Evolutionary conservation across 2,329 filamentous ascomycete species (phyloP).

Genomic region (Botrytis porri): DNA sequence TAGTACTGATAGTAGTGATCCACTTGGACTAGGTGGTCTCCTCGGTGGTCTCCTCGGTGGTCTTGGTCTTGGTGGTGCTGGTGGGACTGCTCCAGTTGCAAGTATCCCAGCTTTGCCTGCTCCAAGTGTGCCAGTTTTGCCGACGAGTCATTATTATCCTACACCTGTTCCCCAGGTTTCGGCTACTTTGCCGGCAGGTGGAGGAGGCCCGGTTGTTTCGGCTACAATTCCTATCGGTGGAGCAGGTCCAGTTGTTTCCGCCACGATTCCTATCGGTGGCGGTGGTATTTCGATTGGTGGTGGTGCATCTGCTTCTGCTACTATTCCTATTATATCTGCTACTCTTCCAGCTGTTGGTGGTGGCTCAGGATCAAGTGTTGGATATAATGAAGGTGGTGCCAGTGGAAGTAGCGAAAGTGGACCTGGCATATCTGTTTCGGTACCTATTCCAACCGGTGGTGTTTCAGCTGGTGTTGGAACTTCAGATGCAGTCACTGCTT

Average conservation of each 20-base stretch:
- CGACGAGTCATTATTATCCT: background rate
- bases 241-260: background rate
- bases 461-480: slow-evolving; percentile 7
- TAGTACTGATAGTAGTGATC: background rate
- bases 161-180: background rate
- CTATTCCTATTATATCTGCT: background rate
- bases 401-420: background rate
- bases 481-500: slow-evolving; percentile 4
- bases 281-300: background rate
- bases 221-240: background rate
- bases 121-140: background rate
- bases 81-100: background rate
- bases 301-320: slow-evolving; percentile 4
- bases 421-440: background rate
- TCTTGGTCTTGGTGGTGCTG: background rate
- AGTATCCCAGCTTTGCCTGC: background rate
- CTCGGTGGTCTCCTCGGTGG: background rate
- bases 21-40: background rate
- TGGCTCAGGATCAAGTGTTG: background rate
- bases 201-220: background rate
- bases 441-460: background rate
- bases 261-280: background rate
- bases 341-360: background rate
- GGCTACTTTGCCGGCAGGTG: background rate
- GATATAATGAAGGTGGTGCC: background rate